Evolutionary conservation across 2,329 filamentous ascomycete genomes (phyloP).

Genomic region (Hypoxylon sp.): DNA sequence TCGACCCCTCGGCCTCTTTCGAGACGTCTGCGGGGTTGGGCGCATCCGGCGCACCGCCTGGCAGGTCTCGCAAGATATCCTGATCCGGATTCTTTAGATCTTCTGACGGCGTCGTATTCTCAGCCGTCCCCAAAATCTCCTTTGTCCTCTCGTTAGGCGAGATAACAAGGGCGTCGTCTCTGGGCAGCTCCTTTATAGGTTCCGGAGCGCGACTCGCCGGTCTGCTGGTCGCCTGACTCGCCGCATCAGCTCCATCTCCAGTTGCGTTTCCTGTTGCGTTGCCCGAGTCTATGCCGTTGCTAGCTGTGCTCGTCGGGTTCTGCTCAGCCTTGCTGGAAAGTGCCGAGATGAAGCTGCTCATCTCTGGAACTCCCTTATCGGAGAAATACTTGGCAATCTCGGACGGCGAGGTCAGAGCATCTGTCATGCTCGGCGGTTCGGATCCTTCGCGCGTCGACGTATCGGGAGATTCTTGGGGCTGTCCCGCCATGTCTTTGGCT

Average conservation of each 20-base stretch:
- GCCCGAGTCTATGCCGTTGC: constrained; percentile 12
- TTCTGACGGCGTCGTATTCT: not conserved
- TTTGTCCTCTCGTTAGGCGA: constrained; percentile 29
- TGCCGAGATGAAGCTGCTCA: constrained; percentile 42
- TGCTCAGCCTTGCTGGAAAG: constrained; percentile 28
- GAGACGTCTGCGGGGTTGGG: constrained; percentile 31
- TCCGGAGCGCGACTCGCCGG: not conserved
- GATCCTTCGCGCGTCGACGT: constrained; percentile 8
- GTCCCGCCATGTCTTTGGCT: constrained; percentile 17
- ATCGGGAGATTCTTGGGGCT: constrained; percentile 15
- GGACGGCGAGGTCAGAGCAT: constrained; percentile 32
- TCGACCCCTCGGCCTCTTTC: constrained; percentile 34
- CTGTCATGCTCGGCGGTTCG: constrained; percentile 18
- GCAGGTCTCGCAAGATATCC: not conserved
- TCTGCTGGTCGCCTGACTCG: not conserved
- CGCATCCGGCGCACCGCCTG: not conserved
- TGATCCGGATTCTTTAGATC: not conserved
- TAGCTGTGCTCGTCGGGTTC: constrained; percentile 9
- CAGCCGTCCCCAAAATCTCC: constrained; percentile 8
- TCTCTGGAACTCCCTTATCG: constrained; percentile 42
- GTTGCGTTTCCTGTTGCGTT: constrained; percentile 1
- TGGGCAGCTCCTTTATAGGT: constrained; percentile 31
- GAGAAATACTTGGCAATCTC: constrained; percentile 42
- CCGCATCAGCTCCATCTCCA: not conserved
- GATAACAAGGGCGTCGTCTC: constrained; percentile 29